Percentiles rank a stretch among this genome's conserved stretches.
Evolutionary conservation across 805 yeast species (phyloP).

Genomic region (Scheffersomyces stipitis): DNA sequence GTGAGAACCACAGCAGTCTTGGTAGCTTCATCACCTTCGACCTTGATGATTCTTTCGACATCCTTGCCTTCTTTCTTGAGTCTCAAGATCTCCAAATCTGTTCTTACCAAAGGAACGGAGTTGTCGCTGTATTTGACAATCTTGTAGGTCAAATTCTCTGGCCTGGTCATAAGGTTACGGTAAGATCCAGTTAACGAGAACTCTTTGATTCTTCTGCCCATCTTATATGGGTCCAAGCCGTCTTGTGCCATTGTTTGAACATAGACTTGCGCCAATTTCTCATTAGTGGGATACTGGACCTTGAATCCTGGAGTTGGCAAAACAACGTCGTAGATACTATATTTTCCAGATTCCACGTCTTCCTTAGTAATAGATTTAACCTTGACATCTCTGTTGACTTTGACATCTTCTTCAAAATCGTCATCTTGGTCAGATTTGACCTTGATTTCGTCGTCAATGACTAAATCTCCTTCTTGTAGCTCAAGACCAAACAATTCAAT

Average conservation of each 20-base stretch:
- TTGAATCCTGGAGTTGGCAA: conserved; percentile 98
- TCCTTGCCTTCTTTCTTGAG: conserved; percentile 22
- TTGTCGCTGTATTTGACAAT: conserved; percentile 60
- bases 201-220: conserved; percentile 84
- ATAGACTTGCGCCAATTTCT: conserved; percentile 58
- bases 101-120: conserved; percentile 71
- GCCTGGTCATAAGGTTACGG: conserved; percentile 68
- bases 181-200: conserved; percentile 92
- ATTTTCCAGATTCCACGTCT: conserved; percentile 60
- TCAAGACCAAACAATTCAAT: conserved; percentile 66
- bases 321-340: conserved; percentile 77
- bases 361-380: conserved; percentile 76
- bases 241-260: conserved; percentile 74
- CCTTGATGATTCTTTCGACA: conserved; percentile 20
- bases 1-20: conserved; percentile 71
- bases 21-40: conserved; percentile 30
- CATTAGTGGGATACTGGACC: conserved; percentile 77
- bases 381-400: conserved; percentile 53
- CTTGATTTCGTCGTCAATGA: conserved; percentile 36
- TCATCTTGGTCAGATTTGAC: conserved; percentile 39
- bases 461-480: conserved; percentile 81
- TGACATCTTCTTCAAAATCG: conserved; percentile 71
- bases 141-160: conserved; percentile 60
- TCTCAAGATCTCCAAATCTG: conserved; percentile 61
- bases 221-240: conserved; percentile 77